These are phyloP conservation scores for Rhodofomes roseus DNA, from an alignment of 1,284 basidiomycete genomes.

Conservation along the genomic window DNA sequence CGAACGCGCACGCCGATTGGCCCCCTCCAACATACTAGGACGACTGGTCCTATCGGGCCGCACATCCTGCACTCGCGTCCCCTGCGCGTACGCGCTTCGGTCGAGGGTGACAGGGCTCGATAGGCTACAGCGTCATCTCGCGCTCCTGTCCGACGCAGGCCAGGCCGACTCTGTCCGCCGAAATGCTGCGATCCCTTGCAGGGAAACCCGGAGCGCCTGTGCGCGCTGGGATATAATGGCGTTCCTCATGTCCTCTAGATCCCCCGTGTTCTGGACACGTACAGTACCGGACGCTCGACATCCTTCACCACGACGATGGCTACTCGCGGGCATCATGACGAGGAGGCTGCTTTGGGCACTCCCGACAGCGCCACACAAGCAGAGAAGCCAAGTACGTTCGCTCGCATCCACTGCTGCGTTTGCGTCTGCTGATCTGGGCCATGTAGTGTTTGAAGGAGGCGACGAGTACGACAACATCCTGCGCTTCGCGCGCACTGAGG, in stretches of 20 bases:
- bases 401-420: not conserved
- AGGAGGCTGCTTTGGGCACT: not conserved
- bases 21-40: not conserved
- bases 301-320: not conserved
- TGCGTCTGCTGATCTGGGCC: no score
- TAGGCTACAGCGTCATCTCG: not conserved
- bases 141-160: not conserved
- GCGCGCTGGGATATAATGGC: not conserved
- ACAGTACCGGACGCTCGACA: not conserved
- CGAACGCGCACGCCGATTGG: not conserved
- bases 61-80: not conserved
- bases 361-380: not conserved
- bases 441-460: slow-evolving; percentile 6
- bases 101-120: slow-evolving; percentile 1
- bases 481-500: slow-evolving; percentile 7
- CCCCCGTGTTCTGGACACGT: slow-evolving; percentile 1
- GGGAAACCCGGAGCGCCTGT: not conserved
- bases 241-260: not conserved
- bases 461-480: slow-evolving; percentile 8
- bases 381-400: not conserved
- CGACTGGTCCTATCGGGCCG: not conserved
- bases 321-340: not conserved
- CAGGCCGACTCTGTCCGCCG: not conserved
- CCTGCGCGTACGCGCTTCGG: not conserved
- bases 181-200: not conserved